A percentile compares a stretch with the other conserved stretches of the same genome.
Evolutionary conservation across 2,329 filamentous ascomycete species (phyloP).

Genomic region (Stylonectria norvegica): DNA sequence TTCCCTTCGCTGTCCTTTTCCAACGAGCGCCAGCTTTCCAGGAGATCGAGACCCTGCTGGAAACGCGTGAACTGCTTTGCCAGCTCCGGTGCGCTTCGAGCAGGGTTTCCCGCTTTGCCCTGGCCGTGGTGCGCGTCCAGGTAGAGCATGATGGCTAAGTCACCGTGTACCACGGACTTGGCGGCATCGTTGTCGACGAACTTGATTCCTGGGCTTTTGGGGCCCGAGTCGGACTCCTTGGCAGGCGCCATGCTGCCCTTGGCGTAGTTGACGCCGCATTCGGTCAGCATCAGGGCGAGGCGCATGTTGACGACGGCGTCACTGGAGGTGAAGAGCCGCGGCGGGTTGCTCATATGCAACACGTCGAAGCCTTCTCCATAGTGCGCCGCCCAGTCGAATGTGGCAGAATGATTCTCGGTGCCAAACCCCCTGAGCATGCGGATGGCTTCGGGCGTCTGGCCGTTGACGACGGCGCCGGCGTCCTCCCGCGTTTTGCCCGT

Average conservation of each 20-base stretch:
- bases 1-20: conserved; percentile 7
- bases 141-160: conserved; percentile 56
- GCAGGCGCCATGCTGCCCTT: conserved; percentile 39
- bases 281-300: conserved; percentile 48
- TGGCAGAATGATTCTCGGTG: conserved; percentile 70
- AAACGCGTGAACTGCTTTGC: conserved; percentile 41
- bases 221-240: background rate
- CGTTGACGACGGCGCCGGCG: conserved; percentile 66
- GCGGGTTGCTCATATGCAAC: conserved; percentile 57
- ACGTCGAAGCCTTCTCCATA: conserved; percentile 88
- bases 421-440: conserved; percentile 77
- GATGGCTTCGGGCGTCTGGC: conserved; percentile 62
- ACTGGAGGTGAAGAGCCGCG: conserved; percentile 48
- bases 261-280: conserved; percentile 45
- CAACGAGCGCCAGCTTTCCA: conserved; percentile 33
- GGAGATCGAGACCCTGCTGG: conserved; percentile 36
- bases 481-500: conserved; percentile 59
- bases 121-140: conserved; percentile 52
- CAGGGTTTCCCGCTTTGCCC: conserved; percentile 23
- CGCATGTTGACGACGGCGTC: conserved; percentile 48
- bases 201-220: conserved; percentile 34
- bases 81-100: conserved; percentile 27
- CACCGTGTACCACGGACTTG: conserved; percentile 47
- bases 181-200: conserved; percentile 54
- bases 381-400: conserved; percentile 69